phyloP scores from a whole-genome alignment of 2,329 filamentous ascomycete genomes.

The Triangularia setosa region DNA sequence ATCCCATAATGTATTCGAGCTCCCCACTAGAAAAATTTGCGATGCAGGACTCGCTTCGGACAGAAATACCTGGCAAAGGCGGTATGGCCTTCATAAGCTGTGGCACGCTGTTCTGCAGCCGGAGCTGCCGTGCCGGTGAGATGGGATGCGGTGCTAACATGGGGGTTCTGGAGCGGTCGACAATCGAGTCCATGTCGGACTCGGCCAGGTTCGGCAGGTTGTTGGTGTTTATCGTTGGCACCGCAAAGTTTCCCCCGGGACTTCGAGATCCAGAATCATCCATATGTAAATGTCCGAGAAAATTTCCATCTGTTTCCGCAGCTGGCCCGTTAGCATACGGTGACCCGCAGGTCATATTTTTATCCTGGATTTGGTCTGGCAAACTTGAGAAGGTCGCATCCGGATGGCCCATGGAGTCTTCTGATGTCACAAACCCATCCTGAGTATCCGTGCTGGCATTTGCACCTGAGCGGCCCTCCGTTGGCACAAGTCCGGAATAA shows the following conservation, averaged over 20 bases:
- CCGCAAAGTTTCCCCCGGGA: slow-evolving; percentile 9
- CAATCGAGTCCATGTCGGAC: neutral
- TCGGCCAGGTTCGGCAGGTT: neutral
- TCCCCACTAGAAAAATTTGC: slow-evolving; percentile 10
- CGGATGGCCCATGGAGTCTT: neutral
- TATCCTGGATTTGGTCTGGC: neutral
- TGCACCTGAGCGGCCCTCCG: neutral
- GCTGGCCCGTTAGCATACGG: neutral
- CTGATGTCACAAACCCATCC: neutral
- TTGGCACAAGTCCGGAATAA: slow-evolving; percentile 5
- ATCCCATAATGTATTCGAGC: neutral
- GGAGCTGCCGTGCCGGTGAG: slow-evolving; percentile 43
- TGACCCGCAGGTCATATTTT: neutral
- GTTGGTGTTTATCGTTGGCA: slow-evolving; percentile 11
- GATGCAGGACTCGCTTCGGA: slow-evolving; percentile 9
- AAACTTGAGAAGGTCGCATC: neutral
- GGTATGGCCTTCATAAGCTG: slow-evolving; percentile 52
- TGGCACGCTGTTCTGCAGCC: slow-evolving; percentile 47
- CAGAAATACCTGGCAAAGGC: slow-evolving; percentile 35
- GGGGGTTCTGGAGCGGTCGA: slow-evolving; percentile 24
- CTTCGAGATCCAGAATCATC: neutral
- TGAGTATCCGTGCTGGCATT: neutral
- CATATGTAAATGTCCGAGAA: neutral
- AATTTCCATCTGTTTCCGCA: neutral
- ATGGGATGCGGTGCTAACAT: slow-evolving; percentile 47